phyloP scores from a whole-genome alignment of 108 stramenopile genomes.

The Aurantiochytrium sp. region DNA sequence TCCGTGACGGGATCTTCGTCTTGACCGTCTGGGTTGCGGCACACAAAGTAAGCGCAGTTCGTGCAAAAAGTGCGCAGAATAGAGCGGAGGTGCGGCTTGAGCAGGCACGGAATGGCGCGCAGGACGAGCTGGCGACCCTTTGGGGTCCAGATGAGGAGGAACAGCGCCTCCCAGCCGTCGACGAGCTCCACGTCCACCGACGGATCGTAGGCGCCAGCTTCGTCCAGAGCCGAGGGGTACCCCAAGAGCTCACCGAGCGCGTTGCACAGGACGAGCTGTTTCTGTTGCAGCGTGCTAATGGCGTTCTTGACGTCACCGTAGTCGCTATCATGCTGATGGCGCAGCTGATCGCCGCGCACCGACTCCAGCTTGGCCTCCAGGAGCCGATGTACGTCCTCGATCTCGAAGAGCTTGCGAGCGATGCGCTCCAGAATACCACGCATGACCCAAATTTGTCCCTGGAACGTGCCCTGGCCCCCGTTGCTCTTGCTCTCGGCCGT shows the following conservation, averaged over 20 bases:
- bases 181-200: neutral
- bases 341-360: neutral
- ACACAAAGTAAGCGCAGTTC: constrained; percentile 13
- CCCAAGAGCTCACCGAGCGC: neutral
- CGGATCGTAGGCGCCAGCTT: neutral
- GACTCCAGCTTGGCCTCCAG: neutral
- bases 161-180: constrained; percentile 8
- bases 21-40: constrained; percentile 15
- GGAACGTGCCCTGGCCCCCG: neutral
- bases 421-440: neutral
- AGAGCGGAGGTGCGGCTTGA: neutral
- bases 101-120: neutral
- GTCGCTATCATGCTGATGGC: neutral
- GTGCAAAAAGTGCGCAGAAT: neutral
- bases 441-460: neutral
- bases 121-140: constrained; percentile 16
- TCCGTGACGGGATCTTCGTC: neutral
- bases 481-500: no score
- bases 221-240: neutral
- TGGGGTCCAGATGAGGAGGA: constrained; percentile 3
- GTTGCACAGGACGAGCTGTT: constrained; percentile 6
- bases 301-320: neutral
- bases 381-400: neutral
- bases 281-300: neutral
- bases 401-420: neutral